phyloP scores from a whole-genome alignment of 192 early-diverging fungal species.

The Phlyctochytrium planicorne region DNA sequence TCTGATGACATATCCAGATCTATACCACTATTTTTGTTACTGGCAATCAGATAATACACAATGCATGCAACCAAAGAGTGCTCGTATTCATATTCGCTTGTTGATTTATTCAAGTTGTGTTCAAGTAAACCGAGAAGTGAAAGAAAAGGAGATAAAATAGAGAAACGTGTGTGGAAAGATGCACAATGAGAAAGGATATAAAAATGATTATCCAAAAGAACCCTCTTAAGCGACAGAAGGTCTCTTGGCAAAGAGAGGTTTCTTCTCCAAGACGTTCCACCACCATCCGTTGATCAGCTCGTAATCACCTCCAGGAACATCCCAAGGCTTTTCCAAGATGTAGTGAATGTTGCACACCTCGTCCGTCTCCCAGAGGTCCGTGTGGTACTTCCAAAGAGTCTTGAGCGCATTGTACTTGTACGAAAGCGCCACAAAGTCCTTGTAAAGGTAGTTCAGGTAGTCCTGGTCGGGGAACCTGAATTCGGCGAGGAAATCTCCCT shows the following conservation, averaged over 20 bases:
- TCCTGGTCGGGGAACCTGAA: constrained; percentile 6
- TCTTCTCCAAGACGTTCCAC: neutral
- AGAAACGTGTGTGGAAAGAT: no score
- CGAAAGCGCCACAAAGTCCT: neutral
- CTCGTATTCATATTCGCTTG: no score
- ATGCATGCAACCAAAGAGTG: no score
- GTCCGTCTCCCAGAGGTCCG: constrained; percentile 9
- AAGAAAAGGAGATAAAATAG: no score
- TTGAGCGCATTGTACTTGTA: constrained; percentile 17
- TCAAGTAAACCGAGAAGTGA: no score
- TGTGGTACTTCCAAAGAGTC: constrained; percentile 3
- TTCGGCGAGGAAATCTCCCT: neutral
- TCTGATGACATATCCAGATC: no score
- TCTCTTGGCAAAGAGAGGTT: neutral
- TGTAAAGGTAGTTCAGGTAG: constrained; percentile 1
- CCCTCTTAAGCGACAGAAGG: no score
- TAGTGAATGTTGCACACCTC: constrained; percentile 7
- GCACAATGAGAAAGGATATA: no score
- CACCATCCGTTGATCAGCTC: constrained; percentile 1
- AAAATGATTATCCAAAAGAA: no score
- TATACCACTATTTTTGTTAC: no score
- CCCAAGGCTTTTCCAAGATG: constrained; percentile 11
- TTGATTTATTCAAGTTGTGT: no score
- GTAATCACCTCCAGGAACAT: neutral
- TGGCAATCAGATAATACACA: no score